Conservation (phyloP, 306 rosid species). For the Myrica gale region DNA sequence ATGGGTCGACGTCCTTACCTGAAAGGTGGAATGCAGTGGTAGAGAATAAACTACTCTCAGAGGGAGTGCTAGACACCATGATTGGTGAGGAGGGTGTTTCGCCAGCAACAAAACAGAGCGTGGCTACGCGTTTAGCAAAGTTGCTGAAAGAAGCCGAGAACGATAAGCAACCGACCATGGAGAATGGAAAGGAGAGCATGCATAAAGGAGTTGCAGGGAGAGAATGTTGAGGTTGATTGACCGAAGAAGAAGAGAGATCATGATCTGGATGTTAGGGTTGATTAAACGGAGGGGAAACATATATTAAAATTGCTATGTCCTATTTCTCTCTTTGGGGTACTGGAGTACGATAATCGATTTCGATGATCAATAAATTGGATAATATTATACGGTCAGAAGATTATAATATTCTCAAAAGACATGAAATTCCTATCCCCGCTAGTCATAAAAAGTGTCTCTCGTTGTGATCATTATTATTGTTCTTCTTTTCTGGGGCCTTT, state of each 20-base stretch:
- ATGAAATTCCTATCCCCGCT: too few relatives aligned
- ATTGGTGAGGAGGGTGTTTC: slow-evolving; percentile 71
- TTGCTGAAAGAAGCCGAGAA: slow-evolving; percentile 26
- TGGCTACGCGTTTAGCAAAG: slow-evolving; percentile 47
- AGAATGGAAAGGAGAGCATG: not conserved
- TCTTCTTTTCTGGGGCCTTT: too few relatives aligned
- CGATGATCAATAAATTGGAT: too few relatives aligned
- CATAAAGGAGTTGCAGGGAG: not conserved
- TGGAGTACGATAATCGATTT: too few relatives aligned
- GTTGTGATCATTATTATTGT: too few relatives aligned
- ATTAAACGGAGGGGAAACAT: too few relatives aligned
- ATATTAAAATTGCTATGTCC: too few relatives aligned
- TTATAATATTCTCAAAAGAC: too few relatives aligned
- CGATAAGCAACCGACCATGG: not conserved
- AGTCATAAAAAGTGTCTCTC: too few relatives aligned
- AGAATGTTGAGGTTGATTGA: not conserved
- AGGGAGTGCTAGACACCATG: slow-evolving; percentile 66
- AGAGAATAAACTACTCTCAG: slow-evolving; percentile 57
- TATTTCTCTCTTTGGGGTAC: too few relatives aligned
- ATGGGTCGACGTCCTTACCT: slow-evolving; percentile 45
- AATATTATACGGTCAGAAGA: too few relatives aligned
- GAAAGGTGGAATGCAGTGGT: slow-evolving; percentile 35
- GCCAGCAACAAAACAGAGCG: slow-evolving; percentile 59
- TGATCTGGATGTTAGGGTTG: not conserved
- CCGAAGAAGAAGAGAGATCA: not conserved